Conservation (phyloP, 2,329 filamentous ascomycete genomes). For the Blastomyces parvus region DNA sequence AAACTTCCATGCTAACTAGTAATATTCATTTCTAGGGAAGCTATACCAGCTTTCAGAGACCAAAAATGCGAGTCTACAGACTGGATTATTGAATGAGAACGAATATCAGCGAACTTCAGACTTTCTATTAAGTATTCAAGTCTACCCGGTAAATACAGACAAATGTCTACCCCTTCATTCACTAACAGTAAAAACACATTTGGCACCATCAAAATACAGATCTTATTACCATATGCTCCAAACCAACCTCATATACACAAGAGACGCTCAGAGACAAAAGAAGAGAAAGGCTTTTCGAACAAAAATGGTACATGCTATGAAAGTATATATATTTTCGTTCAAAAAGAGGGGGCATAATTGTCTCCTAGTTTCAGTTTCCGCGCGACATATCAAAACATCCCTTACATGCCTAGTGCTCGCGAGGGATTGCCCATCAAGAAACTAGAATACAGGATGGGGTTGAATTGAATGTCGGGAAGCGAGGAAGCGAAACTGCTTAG, state of each 20-base stretch:
- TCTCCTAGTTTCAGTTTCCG: background rate
- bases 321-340: slow-evolving; percentile 3
- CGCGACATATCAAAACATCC: background rate
- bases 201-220: slow-evolving; percentile 2
- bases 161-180: background rate
- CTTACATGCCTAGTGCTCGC: background rate
- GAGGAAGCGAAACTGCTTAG: slow-evolving; percentile 21
- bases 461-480: background rate
- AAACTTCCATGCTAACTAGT: background rate
- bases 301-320: background rate
- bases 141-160: background rate
- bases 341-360: background rate
- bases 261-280: slow-evolving; percentile 7
- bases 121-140: slow-evolving; percentile 2
- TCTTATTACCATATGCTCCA: slow-evolving; percentile 7
- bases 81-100: background rate
- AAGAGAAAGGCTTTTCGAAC: slow-evolving; percentile 4
- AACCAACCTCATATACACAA: slow-evolving; percentile 10
- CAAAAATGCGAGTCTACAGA: too few species aligned
- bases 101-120: background rate
- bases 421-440: background rate
- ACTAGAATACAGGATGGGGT: slow-evolving; percentile 1
- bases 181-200: background rate
- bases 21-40: background rate
- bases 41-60: background rate